Evolutionary conservation across 2,329 filamentous ascomycete species (phyloP).

Genomic region (Beauveria sp.): DNA sequence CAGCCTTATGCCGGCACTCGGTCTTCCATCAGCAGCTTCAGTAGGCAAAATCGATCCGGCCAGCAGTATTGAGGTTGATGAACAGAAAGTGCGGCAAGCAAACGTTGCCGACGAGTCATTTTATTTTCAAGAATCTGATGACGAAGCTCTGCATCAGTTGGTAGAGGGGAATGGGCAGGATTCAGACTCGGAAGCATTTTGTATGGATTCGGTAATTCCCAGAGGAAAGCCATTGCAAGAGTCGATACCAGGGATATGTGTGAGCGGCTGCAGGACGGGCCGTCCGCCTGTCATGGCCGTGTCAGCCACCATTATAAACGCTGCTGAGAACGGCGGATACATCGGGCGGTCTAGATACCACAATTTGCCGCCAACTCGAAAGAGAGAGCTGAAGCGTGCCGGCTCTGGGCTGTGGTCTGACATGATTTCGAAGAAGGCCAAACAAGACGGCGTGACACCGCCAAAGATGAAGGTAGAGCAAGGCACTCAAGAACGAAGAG

Average conservation of each 20-base stretch:
- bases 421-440: conserved; percentile 1
- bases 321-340: conserved; percentile 31
- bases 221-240: not conserved
- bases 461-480: not conserved
- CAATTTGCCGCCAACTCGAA: not conserved
- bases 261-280: conserved; percentile 35
- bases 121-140: conserved; percentile 47
- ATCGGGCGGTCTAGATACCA: conserved; percentile 18
- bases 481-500: not conserved
- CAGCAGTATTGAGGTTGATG: conserved; percentile 56
- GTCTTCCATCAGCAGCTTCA: conserved; percentile 25
- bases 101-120: conserved; percentile 40
- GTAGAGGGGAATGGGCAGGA: conserved; percentile 7
- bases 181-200: not conserved
- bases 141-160: conserved; percentile 34
- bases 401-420: conserved; percentile 7
- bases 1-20: conserved; percentile 46
- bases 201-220: not conserved
- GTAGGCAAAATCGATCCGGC: conserved; percentile 20
- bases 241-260: conserved; percentile 29
- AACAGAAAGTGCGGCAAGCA: conserved; percentile 44
- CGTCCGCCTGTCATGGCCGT: conserved; percentile 31
- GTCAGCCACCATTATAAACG: conserved; percentile 29
- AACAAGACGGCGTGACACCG: not conserved
- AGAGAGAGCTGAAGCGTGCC: conserved; percentile 12